Percentiles rank a stretch among this genome's conserved stretches.
These are phyloP conservation scores for Ochetophila trinervis DNA, from an alignment of 306 rosid species.

Conservation along the genomic window DNA sequence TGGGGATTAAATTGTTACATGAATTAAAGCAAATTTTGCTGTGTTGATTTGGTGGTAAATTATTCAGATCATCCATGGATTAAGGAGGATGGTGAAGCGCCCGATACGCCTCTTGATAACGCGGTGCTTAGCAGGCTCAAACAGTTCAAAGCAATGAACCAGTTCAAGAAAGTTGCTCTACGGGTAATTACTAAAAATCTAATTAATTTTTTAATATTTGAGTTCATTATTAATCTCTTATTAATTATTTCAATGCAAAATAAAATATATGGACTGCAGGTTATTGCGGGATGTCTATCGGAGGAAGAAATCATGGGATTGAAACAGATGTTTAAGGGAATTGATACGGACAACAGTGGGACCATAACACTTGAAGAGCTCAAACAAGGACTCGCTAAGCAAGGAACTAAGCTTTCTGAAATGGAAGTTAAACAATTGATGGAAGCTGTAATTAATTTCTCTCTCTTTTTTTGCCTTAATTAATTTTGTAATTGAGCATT, in stretches of 20 bases:
- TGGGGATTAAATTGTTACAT: too few species aligned
- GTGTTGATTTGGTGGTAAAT: not conserved
- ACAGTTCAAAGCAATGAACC: slow-evolving; percentile 96
- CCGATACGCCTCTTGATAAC: slow-evolving; percentile 90
- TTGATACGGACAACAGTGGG: slow-evolving; percentile 93
- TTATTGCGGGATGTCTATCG: slow-evolving; percentile 92
- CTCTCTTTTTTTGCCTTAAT: not conserved
- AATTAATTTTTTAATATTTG: too few species aligned
- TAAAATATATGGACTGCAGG: slow-evolving; percentile 42
- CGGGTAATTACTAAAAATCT: slow-evolving; percentile 46
- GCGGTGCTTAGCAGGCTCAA: slow-evolving; percentile 92
- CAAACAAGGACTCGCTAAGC: slow-evolving; percentile 91
- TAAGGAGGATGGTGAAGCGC: slow-evolving; percentile 98
- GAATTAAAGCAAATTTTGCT: not conserved
- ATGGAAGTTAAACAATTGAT: slow-evolving; percentile 76
- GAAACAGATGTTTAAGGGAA: slow-evolving; percentile 85
- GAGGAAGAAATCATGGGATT: slow-evolving; percentile 98
- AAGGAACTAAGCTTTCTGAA: slow-evolving; percentile 86
- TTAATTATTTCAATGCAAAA: not conserved
- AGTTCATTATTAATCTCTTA: not conserved
- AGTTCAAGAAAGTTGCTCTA: slow-evolving; percentile 93
- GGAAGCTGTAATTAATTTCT: slow-evolving; percentile 72
- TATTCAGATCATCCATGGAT: slow-evolving; percentile 84
- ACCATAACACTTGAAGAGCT: slow-evolving; percentile 97
- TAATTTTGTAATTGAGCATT: not conserved